These are phyloP conservation scores for Solanum arcanum DNA, from an alignment of 257 asterid genomes.

Conservation along the genomic window DNA sequence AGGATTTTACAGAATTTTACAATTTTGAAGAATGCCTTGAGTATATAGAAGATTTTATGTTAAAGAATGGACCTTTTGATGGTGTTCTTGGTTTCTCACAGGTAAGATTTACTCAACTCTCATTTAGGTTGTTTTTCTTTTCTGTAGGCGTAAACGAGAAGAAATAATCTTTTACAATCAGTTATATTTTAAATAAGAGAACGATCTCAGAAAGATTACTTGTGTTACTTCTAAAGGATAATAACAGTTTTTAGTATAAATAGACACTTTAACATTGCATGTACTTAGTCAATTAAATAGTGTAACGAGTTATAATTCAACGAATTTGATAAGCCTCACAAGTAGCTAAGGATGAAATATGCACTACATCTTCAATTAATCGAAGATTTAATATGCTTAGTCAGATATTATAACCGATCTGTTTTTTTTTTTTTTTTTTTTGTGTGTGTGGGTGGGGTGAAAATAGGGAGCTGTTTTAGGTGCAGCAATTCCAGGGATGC, in stretches of 20 bases:
- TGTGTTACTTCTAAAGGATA: background rate
- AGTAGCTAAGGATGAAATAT: background rate
- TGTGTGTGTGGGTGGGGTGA: too few species aligned
- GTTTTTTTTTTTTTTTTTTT: background rate
- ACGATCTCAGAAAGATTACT: background rate
- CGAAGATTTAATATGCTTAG: background rate
- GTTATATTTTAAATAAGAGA: background rate
- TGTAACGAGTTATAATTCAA: background rate
- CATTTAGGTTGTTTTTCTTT: background rate
- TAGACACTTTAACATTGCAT: background rate
- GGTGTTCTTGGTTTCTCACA: slow-evolving; percentile 32
- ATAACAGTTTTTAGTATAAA: background rate
- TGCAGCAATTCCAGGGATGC: slow-evolving; percentile 31
- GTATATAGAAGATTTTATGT: slow-evolving; percentile 21
- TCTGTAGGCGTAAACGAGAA: background rate
- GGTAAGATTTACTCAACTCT: background rate
- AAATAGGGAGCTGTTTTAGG: slow-evolving; percentile 21
- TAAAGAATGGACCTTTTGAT: slow-evolving; percentile 28
- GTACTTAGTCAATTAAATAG: background rate
- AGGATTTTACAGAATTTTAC: slow-evolving; percentile 16
- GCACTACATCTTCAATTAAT: background rate
- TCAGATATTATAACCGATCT: background rate
- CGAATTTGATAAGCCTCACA: background rate
- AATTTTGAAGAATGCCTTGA: slow-evolving; percentile 27
- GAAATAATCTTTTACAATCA: background rate